Evolutionary conservation across 2,329 filamentous ascomycete genomes (phyloP).

Genomic region (Aspergillus hiratsukae): DNA sequence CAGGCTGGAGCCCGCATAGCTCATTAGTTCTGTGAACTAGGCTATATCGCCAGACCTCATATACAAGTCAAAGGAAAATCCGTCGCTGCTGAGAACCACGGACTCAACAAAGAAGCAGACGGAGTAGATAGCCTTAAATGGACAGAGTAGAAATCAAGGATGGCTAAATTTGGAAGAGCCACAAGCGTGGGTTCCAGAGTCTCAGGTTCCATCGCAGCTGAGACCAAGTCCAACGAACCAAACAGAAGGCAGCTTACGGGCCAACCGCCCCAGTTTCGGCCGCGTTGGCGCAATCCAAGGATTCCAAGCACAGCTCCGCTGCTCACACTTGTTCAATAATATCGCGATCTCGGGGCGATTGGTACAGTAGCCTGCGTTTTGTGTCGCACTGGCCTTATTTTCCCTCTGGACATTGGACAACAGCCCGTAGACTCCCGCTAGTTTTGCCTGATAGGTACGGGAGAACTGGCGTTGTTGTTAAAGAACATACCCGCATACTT

Average conservation of each 20-base stretch:
- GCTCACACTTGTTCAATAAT: background rate
- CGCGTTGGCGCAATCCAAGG: background rate
- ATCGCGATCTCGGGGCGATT: background rate
- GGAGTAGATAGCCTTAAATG: too few species aligned
- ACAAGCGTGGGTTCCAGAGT: background rate
- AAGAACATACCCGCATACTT: background rate
- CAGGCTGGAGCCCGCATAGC: background rate
- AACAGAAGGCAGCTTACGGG: background rate
- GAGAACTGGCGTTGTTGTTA: background rate
- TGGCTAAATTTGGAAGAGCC: background rate
- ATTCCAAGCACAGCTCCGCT: background rate
- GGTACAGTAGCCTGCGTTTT: background rate
- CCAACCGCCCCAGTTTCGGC: background rate
- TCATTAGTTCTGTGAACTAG: background rate
- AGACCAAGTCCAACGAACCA: background rate
- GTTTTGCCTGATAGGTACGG: background rate
- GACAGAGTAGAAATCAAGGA: background rate
- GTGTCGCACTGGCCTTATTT: background rate
- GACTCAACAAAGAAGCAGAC: background rate
- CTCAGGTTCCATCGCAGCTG: background rate
- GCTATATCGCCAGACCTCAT: background rate
- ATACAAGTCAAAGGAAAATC: background rate
- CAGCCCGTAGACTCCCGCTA: background rate
- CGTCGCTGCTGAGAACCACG: background rate
- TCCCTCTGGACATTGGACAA: background rate